These are phyloP conservation scores for Ophiostoma montium DNA, from an alignment of 2,329 filamentous ascomycete species.

Conservation along the genomic window DNA sequence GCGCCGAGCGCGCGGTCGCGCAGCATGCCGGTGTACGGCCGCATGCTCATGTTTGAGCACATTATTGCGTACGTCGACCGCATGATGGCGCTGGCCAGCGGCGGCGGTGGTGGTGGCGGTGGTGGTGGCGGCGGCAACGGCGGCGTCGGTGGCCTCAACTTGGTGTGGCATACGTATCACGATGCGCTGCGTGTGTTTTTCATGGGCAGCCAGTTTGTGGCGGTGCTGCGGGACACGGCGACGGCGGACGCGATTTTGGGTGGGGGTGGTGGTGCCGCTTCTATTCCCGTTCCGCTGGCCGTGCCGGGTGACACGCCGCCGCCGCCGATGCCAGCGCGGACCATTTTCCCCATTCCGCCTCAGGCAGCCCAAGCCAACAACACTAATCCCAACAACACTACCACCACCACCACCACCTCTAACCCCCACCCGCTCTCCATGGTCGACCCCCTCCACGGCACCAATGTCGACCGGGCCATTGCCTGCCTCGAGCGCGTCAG, in stretches of 20 bases:
- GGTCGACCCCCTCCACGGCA: constrained; percentile 16
- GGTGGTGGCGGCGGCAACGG: too few species aligned
- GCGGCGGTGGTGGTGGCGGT: too few species aligned
- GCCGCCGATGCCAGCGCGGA: constrained; percentile 36
- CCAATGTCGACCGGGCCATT: constrained; percentile 42
- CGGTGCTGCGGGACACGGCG: constrained; percentile 39
- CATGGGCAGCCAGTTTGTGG: constrained; percentile 49
- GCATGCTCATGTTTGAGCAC: constrained; percentile 73
- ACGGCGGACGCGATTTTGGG: constrained; percentile 40
- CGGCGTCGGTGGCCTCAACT: constrained; percentile 37
- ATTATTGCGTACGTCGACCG: constrained; percentile 68
- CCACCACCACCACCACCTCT: too few species aligned
- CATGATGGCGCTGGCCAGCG: constrained; percentile 53
- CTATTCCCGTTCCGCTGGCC: constrained; percentile 29
- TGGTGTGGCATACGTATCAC: constrained; percentile 68
- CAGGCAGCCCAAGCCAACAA: constrained; percentile 13
- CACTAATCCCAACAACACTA: too few species aligned
- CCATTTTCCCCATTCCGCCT: constrained; percentile 3
- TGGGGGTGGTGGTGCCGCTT: constrained; percentile 28
- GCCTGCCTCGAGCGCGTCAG: constrained; percentile 39
- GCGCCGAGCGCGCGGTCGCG: constrained; percentile 66
- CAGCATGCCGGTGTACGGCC: constrained; percentile 59
- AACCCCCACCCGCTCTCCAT: neutral
- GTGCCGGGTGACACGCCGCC: constrained; percentile 33
- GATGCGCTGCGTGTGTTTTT: constrained; percentile 78